Conservation (phyloP, 2,329 filamentous ascomycete species). For the Arthrocladium fulminans region DNA sequence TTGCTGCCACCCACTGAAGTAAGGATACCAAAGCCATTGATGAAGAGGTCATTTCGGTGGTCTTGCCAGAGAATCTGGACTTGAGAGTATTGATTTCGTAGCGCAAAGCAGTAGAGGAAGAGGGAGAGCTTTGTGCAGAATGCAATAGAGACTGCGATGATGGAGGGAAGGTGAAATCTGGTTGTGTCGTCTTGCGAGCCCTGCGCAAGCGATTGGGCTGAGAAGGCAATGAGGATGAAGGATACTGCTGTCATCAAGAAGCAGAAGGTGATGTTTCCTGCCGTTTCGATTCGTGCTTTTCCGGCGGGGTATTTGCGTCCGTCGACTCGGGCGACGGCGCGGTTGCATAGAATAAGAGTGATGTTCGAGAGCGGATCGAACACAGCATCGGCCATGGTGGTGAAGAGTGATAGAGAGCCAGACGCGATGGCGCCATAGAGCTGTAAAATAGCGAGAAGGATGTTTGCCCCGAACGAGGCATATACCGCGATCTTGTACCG, state of each 20-base stretch:
- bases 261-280: slow-evolving; percentile 92
- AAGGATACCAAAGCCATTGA: slow-evolving; percentile 88
- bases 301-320: slow-evolving; percentile 79
- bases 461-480: slow-evolving; percentile 67
- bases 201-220: slow-evolving; percentile 58
- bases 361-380: slow-evolving; percentile 89
- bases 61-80: slow-evolving; percentile 92
- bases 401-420: slow-evolving; percentile 88
- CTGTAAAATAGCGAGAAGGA: slow-evolving; percentile 70
- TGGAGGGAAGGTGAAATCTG: slow-evolving; percentile 67
- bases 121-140: slow-evolving; percentile 75
- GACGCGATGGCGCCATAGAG: slow-evolving; percentile 81
- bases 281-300: slow-evolving; percentile 88
- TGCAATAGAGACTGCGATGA: slow-evolving; percentile 75
- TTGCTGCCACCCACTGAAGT: slow-evolving; percentile 87
- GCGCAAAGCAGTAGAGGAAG: slow-evolving; percentile 85
- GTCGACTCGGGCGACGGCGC: slow-evolving; percentile 81
- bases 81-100: slow-evolving; percentile 86
- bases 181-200: slow-evolving; percentile 45
- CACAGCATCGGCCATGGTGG: slow-evolving; percentile 90
- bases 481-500: slow-evolving; percentile 52
- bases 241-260: slow-evolving; percentile 93
- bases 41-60: slow-evolving; percentile 91
- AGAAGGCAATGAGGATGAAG: slow-evolving; percentile 84
- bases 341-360: slow-evolving; percentile 75